Percentiles rank a stretch among this genome's conserved stretches.
Evolutionary conservation across 768 basidiomycete species (phyloP).

Genomic region (Mycena chlorophos): DNA sequence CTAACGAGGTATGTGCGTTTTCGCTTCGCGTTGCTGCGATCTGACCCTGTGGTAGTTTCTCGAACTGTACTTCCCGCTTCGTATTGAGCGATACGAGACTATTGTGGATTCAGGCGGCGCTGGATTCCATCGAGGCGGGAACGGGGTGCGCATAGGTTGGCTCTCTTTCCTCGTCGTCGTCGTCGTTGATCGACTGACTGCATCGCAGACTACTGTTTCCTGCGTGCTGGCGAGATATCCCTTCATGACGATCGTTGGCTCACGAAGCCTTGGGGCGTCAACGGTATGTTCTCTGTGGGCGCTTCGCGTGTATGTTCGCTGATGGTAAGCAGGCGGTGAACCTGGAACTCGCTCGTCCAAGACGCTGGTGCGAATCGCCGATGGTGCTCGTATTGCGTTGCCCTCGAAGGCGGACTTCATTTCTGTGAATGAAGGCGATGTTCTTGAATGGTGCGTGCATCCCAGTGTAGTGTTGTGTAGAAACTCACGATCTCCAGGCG

Average conservation of each 20-base stretch:
- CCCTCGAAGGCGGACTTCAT: conserved; percentile 31
- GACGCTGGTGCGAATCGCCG: conserved; percentile 23
- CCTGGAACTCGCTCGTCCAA: conserved; percentile 29
- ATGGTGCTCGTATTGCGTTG: conserved; percentile 25
- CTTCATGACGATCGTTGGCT: conserved; percentile 35
- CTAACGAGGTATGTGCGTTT: conserved; percentile 23
- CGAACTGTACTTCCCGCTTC: conserved; percentile 31
- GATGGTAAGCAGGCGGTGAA: conserved; percentile 20
- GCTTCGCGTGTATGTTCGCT: background rate
- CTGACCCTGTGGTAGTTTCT: conserved; percentile 20
- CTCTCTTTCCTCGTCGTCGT: background rate
- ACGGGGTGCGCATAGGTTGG: conserved; percentile 31
- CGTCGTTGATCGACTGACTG: background rate
- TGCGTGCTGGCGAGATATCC: conserved; percentile 31
- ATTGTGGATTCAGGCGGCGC: conserved; percentile 33
- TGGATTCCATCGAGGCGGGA: conserved; percentile 32
- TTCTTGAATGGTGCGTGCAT: conserved; percentile 26
- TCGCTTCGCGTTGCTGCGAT: background rate
- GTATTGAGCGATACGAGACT: conserved; percentile 31
- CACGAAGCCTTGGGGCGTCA: conserved; percentile 37
- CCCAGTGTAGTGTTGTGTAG: background rate
- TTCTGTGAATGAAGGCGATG: conserved; percentile 27
- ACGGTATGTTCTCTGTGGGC: conserved; percentile 16
- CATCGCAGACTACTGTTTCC: conserved; percentile 31
- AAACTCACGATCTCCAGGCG: conserved; percentile 6